A percentile compares a stretch with the other conserved stretches of the same genome.
phyloP scores from a whole-genome alignment of 2,329 filamentous ascomycete species.

The Cladosporium austrohemisphaericum region DNA sequence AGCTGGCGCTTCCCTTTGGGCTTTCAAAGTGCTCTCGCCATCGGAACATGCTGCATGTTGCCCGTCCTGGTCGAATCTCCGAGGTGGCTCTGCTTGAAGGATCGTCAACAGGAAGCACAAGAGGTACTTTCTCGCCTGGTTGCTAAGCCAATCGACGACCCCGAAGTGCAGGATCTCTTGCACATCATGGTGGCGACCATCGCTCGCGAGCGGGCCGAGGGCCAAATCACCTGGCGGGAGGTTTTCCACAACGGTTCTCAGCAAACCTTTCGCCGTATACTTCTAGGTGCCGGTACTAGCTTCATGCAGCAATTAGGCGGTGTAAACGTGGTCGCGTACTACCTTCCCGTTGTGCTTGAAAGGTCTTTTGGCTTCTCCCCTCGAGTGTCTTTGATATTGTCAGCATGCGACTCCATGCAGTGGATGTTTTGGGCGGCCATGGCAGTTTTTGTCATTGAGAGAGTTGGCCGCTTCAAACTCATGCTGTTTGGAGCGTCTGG shows the following conservation, averaged over 20 bases:
- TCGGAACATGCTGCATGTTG: conserved; percentile 16
- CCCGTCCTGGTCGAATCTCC: conserved; percentile 20
- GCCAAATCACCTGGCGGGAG: conserved; percentile 16
- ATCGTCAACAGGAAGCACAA: conserved; percentile 19
- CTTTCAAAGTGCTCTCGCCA: conserved; percentile 19
- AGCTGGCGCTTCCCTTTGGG: conserved; percentile 21
- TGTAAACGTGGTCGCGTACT: conserved; percentile 17
- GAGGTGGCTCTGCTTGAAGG: conserved; percentile 20
- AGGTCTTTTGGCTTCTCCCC: conserved; percentile 19
- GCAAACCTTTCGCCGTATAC: conserved; percentile 62
- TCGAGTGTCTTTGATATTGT: conserved; percentile 17
- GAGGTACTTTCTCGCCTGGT: conserved; percentile 17
- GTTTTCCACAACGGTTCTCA: conserved; percentile 18
- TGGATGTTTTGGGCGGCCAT: conserved; percentile 19
- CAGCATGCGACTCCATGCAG: conserved; percentile 17
- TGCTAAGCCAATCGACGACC: conserved; percentile 15
- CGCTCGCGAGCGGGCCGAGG: conserved; percentile 17
- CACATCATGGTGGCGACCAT: conserved; percentile 20
- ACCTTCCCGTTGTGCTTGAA: conserved; percentile 18
- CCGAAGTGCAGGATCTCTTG: conserved; percentile 13
- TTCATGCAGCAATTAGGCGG: conserved; percentile 21
- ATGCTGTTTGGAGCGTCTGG: conserved; percentile 19
- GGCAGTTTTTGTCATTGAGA: conserved; percentile 15
- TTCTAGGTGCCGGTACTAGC: conserved; percentile 52
- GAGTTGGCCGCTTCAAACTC: conserved; percentile 17